These are phyloP conservation scores for Calocera cornea DNA, from an alignment of 768 basidiomycete species.

Conservation along the genomic window DNA sequence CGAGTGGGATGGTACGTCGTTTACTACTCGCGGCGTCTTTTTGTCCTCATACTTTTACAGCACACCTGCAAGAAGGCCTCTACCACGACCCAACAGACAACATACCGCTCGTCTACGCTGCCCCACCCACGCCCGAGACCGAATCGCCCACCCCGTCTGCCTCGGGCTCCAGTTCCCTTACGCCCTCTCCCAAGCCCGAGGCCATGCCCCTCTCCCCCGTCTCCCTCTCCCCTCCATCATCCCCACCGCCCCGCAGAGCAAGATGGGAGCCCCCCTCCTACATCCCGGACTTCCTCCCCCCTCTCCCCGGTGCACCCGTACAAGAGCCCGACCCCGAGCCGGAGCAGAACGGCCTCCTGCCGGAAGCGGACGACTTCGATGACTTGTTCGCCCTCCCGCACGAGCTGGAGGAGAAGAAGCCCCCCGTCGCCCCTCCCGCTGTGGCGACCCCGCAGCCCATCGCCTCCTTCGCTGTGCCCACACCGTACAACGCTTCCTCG, in stretches of 20 bases:
- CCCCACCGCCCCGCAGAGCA: not conserved
- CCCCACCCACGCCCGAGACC: not conserved
- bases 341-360: not conserved
- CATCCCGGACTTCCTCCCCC: not conserved
- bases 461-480: not conserved
- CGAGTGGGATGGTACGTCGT: not conserved
- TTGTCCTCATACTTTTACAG: not conserved
- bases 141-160: not conserved
- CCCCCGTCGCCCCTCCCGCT: not conserved
- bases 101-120: not conserved
- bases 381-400: not conserved
- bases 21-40: not conserved
- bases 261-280: not conserved
- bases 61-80: not conserved
- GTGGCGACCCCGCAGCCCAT: not conserved
- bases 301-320: not conserved
- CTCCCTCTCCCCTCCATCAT: not conserved
- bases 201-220: not conserved
- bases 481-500: not conserved
- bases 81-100: slow-evolving; percentile 2
- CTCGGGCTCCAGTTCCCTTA: not conserved
- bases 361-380: not conserved
- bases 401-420: slow-evolving; percentile 1
- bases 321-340: not conserved
- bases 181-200: not conserved